Base-by-base conservation (phyloP, 495 filamentous ascomycete genomes). In the Aspergillus bertholletiae region DNA sequence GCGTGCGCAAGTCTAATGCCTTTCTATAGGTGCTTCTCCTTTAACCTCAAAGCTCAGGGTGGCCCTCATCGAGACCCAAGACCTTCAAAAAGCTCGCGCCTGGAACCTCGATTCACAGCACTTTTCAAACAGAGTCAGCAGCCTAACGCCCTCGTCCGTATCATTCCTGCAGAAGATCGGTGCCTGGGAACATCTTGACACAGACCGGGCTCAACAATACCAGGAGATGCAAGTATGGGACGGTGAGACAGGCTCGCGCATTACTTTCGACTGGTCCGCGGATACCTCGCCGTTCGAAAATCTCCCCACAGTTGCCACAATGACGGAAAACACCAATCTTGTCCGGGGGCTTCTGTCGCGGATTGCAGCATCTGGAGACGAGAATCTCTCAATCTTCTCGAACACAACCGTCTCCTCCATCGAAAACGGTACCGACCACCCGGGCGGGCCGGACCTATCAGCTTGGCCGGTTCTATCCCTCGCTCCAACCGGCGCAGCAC, bases 141-240 rank as follows among this genome's bases (percentile, higher is more conserved):
- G 93, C 28, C 77, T 99, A 35, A 99, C 95, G 1, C 95, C 94
- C 1, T 76, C 87, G 0, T 93, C 92, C 1, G 83, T 87, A 15
- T 73, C 70, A 0, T 95, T 88, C 60, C 73, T 91, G 51, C 76
- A 83, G 32, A 68, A 69, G n/a, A 92, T 94, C 50, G 93, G 92
- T 18, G 94, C 88, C 7, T 99, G 93, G 93, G 69, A 77, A n/a
- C 82, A 92, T 61, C 65, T 96, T 24, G 77, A 88, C 50, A 62
- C 65, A 8, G 71, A 78, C 3, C 80, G 95, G n/a, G 80, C 92
- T 13, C 92, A 96, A 69, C 75, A 82, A 2, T 99, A 97, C 68
- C 83, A 93, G 40, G 87, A 89, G 56, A 99, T 99, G 94, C 74
- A 86, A 58, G 93, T 98, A 9, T 99, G 94, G 94, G 94, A 99